Conservation (phyloP, 1,284 basidiomycete species). For the Ustilago nuda region DNA sequence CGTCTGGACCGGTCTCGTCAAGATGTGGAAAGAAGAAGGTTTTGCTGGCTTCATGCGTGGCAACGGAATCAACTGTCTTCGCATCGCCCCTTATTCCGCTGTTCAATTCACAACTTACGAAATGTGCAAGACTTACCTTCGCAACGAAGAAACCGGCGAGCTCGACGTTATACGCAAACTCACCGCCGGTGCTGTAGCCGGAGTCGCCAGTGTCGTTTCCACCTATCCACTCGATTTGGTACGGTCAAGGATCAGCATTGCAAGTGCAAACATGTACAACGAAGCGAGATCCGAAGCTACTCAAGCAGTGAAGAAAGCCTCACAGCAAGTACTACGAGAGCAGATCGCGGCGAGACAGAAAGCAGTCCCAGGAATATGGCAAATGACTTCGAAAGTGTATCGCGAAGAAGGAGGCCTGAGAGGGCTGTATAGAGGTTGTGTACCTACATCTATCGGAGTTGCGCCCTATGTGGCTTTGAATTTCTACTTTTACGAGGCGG, state of each 20-base stretch:
- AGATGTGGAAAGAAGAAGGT: constrained; percentile 92
- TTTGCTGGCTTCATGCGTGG: constrained; percentile 88
- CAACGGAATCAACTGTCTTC: constrained; percentile 88
- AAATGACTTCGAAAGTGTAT: constrained; percentile 89
- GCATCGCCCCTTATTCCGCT: constrained; percentile 81
- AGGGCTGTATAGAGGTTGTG: constrained; percentile 86
- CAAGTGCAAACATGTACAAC: constrained; percentile 69
- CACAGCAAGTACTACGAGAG: constrained; percentile 22
- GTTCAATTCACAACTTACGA: constrained; percentile 92
- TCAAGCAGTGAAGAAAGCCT: background rate
- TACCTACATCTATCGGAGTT: constrained; percentile 89
- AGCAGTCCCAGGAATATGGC: constrained; percentile 78
- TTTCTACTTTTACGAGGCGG: constrained; percentile 67
- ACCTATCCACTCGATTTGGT: constrained; percentile 95
- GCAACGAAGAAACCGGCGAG: constrained; percentile 70
- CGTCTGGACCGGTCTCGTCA: constrained; percentile 61
- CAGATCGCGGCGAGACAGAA: constrained; percentile 40
- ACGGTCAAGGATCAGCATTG: constrained; percentile 89
- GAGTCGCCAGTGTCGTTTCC: constrained; percentile 87
- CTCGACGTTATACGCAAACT: constrained; percentile 86
- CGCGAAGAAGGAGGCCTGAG: constrained; percentile 88
- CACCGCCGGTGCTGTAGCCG: constrained; percentile 85
- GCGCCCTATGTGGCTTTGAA: constrained; percentile 82
- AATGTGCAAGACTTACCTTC: constrained; percentile 78
- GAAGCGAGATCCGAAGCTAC: constrained; percentile 45